These are phyloP conservation scores for Boechera stricta DNA, from an alignment of 345 rosid species.

Conservation along the genomic window DNA sequence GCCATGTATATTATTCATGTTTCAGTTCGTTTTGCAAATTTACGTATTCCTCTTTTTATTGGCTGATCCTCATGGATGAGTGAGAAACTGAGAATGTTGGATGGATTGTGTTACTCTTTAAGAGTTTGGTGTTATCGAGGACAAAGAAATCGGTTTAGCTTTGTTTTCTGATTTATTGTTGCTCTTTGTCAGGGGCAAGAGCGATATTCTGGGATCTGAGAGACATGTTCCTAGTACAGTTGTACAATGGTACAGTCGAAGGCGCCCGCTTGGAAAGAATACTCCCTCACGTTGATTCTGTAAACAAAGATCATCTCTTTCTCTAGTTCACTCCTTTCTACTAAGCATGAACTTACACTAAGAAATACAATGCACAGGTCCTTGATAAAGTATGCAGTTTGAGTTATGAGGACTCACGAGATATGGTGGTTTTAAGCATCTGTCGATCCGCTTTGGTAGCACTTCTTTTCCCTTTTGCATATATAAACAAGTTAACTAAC, in stretches of 20 bases:
- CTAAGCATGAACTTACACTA: constrained; percentile 24
- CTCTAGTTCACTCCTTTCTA: constrained; percentile 26
- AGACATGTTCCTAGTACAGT: constrained; percentile 66
- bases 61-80: constrained; percentile 12
- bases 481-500: constrained; percentile 4
- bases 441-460: constrained; percentile 74
- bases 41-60: not conserved
- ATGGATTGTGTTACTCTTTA: not conserved
- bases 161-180: constrained; percentile 8
- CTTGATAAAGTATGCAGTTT: constrained; percentile 77
- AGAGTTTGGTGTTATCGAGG: not conserved
- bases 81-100: constrained; percentile 1
- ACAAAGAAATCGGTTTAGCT: constrained; percentile 15
- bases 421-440: constrained; percentile 79
- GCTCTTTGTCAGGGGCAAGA: constrained; percentile 66
- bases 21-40: constrained; percentile 5
- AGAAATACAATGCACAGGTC: constrained; percentile 57
- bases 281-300: constrained; percentile 77
- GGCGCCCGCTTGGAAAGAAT: constrained; percentile 77
- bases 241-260: constrained; percentile 78
- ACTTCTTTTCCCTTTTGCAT: constrained; percentile 23
- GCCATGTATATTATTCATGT: constrained; percentile 3
- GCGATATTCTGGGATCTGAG: constrained; percentile 90
- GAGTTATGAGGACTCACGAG: constrained; percentile 77
- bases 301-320: constrained; percentile 48